A percentile compares a stretch with the other conserved stretches of the same genome.
Conservation (phyloP, 2,329 filamentous ascomycete genomes). For the Bisporella sp. region DNA sequence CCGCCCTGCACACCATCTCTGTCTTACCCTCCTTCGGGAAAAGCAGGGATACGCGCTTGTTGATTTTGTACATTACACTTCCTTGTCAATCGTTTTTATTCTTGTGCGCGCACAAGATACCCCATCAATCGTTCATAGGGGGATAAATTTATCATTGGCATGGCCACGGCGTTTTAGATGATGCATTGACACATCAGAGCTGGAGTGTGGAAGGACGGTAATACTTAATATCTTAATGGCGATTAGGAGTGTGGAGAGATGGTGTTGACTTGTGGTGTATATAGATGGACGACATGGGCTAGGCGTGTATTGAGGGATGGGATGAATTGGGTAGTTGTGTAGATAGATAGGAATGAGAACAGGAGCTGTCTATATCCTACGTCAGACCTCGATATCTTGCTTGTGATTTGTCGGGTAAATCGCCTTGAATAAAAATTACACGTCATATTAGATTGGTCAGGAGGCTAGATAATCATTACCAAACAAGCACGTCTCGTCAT, state of each 20-base stretch:
- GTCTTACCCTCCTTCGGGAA: background rate
- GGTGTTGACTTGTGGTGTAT: background rate
- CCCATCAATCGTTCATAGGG: conserved; percentile 8
- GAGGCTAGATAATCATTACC: too few relatives aligned
- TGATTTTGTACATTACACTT: conserved; percentile 14
- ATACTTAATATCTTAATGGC: conserved; percentile 19
- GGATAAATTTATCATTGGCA: background rate
- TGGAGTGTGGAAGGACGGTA: conserved; percentile 10
- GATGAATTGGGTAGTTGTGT: too few relatives aligned
- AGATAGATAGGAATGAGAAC: too few relatives aligned
- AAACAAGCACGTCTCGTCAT: too few relatives aligned
- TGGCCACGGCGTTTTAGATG: conserved; percentile 1
- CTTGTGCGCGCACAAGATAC: conserved; percentile 17
- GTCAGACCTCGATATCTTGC: too few relatives aligned
- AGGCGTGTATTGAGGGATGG: too few relatives aligned
- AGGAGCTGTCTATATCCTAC: too few relatives aligned
- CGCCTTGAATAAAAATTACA: too few relatives aligned
- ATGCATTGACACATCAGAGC: background rate
- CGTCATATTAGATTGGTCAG: too few relatives aligned
- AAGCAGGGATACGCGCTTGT: background rate
- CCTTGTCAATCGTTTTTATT: conserved; percentile 12
- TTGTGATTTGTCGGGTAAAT: too few relatives aligned
- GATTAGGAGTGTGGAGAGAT: background rate
- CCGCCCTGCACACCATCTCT: background rate
- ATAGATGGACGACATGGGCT: background rate